A percentile compares a stretch with the other conserved stretches of the same genome.
Evolutionary conservation across 371 early-diverging fungal species (phyloP).

Genomic region (Batkoa obscura): DNA sequence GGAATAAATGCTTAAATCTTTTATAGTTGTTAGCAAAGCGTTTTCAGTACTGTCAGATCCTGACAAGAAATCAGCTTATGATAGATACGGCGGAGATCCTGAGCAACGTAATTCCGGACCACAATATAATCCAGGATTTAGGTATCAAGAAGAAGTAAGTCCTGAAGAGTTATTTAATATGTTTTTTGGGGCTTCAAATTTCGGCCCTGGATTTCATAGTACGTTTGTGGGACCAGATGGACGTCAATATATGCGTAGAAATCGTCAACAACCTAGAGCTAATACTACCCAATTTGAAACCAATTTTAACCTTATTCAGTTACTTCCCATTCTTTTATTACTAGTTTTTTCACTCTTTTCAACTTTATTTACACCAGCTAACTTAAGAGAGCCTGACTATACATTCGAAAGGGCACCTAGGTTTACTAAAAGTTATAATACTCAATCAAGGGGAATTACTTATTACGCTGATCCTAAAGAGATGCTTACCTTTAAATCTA

Average conservation of each 20-base stretch:
- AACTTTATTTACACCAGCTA: constrained; percentile 16
- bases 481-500: not conserved
- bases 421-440: not conserved
- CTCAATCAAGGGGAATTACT: not conserved
- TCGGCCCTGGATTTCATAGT: not conserved
- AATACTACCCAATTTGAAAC: constrained; percentile 10
- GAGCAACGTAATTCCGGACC: constrained; percentile 16
- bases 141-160: constrained; percentile 55
- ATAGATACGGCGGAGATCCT: constrained; percentile 61
- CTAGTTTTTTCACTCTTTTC: constrained; percentile 24
- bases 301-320: constrained; percentile 16
- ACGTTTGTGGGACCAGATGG: constrained; percentile 16
- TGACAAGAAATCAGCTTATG: constrained; percentile 68
- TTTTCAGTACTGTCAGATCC: constrained; percentile 72
- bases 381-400: not conserved
- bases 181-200: constrained; percentile 67
- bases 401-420: not conserved
- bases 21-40: constrained; percentile 66
- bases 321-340: constrained; percentile 32
- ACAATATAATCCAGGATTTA: not conserved
- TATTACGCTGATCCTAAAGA: not conserved
- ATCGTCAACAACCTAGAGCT: constrained; percentile 4
- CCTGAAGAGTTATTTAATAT: constrained; percentile 92
- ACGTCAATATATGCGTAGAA: constrained; percentile 3
- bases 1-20: not conserved